Conservation (phyloP, 2,329 filamentous ascomycete species). For the Fusarium sp. region DNA sequence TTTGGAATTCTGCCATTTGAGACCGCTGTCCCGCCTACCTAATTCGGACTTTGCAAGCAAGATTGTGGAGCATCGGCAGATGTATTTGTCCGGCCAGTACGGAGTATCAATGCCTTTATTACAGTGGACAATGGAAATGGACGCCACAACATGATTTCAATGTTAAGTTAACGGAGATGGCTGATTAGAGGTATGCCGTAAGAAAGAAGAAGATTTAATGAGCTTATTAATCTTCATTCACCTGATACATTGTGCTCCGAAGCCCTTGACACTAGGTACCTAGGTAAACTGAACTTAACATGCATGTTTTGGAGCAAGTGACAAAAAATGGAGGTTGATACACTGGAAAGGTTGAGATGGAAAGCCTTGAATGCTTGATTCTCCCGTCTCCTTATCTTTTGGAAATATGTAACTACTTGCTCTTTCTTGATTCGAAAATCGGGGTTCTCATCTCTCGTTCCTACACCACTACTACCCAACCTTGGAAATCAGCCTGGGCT, state of each 20-base stretch:
- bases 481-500: slow-evolving; percentile 25
- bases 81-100: slow-evolving; percentile 34
- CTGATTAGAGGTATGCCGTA: not conserved
- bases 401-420: not conserved
- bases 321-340: not conserved
- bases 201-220: not conserved
- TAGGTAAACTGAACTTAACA: not conserved
- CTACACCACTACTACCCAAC: not conserved
- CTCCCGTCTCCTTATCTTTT: not conserved
- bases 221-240: not conserved
- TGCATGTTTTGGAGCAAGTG: not conserved
- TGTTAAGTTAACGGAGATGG: not conserved
- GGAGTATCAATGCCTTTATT: no score
- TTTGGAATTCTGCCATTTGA: slow-evolving; percentile 55
- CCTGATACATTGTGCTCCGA: not conserved
- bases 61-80: slow-evolving; percentile 17
- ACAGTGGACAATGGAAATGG: no score
- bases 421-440: not conserved
- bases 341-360: not conserved
- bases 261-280: not conserved
- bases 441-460: not conserved
- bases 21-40: slow-evolving; percentile 52
- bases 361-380: not conserved
- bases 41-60: slow-evolving; percentile 18
- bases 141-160: not conserved